A percentile compares a stretch with the other conserved stretches of the same genome.
phyloP scores from a whole-genome alignment of 176 grass and related monocot species.

The Triticum dicoccoides region DNA sequence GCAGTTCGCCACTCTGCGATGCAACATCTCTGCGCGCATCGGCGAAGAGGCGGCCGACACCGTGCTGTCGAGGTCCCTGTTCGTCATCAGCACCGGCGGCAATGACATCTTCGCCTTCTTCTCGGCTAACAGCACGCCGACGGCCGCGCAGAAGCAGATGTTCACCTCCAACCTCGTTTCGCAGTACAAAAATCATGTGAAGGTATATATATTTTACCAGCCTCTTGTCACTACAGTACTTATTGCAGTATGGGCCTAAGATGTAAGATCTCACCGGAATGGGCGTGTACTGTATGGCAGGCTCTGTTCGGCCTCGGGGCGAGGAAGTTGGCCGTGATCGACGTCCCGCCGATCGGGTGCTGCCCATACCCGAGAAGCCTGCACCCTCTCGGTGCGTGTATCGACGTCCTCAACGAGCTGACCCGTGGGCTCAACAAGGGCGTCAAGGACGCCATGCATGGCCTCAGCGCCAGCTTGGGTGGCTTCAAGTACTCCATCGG shows the following conservation, averaged over 20 bases:
- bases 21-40: slow-evolving; percentile 47
- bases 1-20: slow-evolving; percentile 43
- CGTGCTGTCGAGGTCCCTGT: slow-evolving; percentile 58
- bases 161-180: slow-evolving; percentile 41
- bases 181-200: slow-evolving; percentile 35
- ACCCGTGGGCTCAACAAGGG: slow-evolving; percentile 63
- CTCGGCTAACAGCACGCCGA: slow-evolving; percentile 36
- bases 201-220: slow-evolving; percentile 32
- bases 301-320: slow-evolving; percentile 63
- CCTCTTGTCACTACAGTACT: not conserved
- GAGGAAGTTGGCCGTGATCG: slow-evolving; percentile 75
- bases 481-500: slow-evolving; percentile 84
- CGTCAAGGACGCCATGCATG: slow-evolving; percentile 54
- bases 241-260: not conserved
- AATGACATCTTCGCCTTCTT: slow-evolving; percentile 86
- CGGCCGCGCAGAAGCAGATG: slow-evolving; percentile 10
- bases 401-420: slow-evolving; percentile 77
- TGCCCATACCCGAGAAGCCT: slow-evolving; percentile 84
- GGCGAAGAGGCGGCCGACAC: slow-evolving; percentile 17
- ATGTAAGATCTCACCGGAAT: not conserved
- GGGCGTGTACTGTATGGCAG: slow-evolving; percentile 11
- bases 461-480: slow-evolving; percentile 34
- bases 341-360: slow-evolving; percentile 87
- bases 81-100: slow-evolving; percentile 68
- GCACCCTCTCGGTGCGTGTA: slow-evolving; percentile 70